Evolutionary conservation across 2,329 filamentous ascomycete genomes (phyloP).

Genomic region (Cladosporium sp.): DNA sequence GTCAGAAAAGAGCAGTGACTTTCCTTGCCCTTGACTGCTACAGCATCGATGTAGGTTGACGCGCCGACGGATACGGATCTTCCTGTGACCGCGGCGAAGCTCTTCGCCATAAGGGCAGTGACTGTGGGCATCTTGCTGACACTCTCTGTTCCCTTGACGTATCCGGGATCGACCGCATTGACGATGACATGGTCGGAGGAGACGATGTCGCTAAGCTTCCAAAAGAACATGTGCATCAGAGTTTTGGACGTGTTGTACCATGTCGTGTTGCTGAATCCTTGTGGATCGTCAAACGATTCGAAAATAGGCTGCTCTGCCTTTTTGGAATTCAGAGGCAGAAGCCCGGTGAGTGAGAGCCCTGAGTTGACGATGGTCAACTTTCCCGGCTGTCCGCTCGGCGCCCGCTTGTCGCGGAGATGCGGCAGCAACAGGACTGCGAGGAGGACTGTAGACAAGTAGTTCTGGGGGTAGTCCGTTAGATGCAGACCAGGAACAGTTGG

Average conservation of each 20-base stretch:
- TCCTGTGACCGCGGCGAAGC: slow-evolving; percentile 7
- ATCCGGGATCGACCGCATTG: slow-evolving; percentile 13
- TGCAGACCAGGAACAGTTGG: too few species aligned
- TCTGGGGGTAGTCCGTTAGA: too few species aligned
- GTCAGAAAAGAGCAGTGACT: slow-evolving; percentile 15
- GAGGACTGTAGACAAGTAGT: slow-evolving; percentile 33
- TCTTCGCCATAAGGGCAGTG: neutral
- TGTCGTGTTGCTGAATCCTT: neutral
- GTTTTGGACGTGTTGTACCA: slow-evolving; percentile 15
- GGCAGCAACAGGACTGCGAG: too few species aligned
- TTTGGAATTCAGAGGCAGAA: neutral
- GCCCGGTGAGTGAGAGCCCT: neutral
- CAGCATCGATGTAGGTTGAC: slow-evolving; percentile 14
- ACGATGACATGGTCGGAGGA: slow-evolving; percentile 7
- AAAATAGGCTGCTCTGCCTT: slow-evolving; percentile 1
- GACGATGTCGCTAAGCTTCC: slow-evolving; percentile 10
- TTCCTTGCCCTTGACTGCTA: slow-evolving; percentile 13
- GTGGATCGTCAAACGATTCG: slow-evolving; percentile 8
- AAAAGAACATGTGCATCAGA: slow-evolving; percentile 11
- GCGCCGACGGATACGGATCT: slow-evolving; percentile 9
- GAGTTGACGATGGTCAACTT: slow-evolving; percentile 13
- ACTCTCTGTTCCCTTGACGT: slow-evolving; percentile 11
- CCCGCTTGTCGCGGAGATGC: slow-evolving; percentile 19
- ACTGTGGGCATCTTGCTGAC: slow-evolving; percentile 8
- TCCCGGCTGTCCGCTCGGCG: neutral